A percentile compares a stretch with the other conserved stretches of the same genome.
Conservation (phyloP, 768 basidiomycete species). For the Suillus ampliporus region DNA sequence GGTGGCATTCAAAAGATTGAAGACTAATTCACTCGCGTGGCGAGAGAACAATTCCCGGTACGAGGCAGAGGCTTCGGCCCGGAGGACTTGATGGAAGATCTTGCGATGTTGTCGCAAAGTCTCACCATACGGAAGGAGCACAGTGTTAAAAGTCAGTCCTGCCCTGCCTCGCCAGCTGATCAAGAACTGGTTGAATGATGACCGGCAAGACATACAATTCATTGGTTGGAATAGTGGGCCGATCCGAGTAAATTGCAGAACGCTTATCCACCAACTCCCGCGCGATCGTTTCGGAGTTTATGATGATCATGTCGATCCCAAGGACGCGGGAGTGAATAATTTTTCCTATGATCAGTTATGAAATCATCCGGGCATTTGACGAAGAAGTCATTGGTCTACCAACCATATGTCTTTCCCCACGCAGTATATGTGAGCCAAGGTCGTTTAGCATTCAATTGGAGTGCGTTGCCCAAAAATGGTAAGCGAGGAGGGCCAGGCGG, state of each 20-base stretch:
- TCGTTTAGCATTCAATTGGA: conserved; percentile 6
- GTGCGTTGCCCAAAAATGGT: conserved; percentile 10
- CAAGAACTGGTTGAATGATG: too few relatives aligned
- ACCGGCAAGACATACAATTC: not conserved
- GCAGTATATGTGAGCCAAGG: conserved; percentile 11
- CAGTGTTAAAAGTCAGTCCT: conserved; percentile 31
- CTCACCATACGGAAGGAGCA: conserved; percentile 26
- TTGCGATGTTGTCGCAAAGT: conserved; percentile 24
- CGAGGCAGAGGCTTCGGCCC: conserved; percentile 17
- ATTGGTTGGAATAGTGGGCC: conserved; percentile 2
- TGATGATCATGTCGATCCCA: conserved; percentile 14
- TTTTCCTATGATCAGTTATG: conserved; percentile 2
- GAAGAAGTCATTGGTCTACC: not conserved
- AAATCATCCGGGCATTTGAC: not conserved
- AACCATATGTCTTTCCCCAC: conserved; percentile 10
- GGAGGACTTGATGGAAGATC: conserved; percentile 22
- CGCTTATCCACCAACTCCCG: conserved; percentile 11
- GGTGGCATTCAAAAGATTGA: conserved; percentile 19
- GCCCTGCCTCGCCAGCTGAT: conserved; percentile 18
- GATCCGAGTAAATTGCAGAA: conserved; percentile 11
- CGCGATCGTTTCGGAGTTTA: conserved; percentile 12
- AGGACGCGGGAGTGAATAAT: conserved; percentile 7
- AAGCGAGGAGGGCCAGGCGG: conserved; percentile 9
- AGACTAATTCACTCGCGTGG: conserved; percentile 15
- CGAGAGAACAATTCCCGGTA: conserved; percentile 18